phyloP scores from a whole-genome alignment of 306 rosid genomes.

The Vachellia pachyceras region DNA sequence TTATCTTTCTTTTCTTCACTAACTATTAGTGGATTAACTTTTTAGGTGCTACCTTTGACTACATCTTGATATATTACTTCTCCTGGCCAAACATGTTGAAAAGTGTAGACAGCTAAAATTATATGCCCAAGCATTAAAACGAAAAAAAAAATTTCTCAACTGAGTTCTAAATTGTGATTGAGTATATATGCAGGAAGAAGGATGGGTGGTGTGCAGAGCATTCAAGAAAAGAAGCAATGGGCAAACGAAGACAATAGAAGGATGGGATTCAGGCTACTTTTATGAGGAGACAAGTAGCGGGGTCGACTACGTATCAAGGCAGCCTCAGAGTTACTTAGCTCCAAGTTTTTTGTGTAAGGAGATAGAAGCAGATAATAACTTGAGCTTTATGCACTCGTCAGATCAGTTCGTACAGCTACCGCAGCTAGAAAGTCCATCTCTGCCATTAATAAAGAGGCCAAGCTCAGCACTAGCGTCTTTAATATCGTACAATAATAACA shows the following conservation, averaged over 20 bases:
- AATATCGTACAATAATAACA: slow-evolving; percentile 46
- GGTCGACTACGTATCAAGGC: slow-evolving; percentile 58
- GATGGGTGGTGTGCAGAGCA: slow-evolving; percentile 98
- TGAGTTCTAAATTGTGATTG: slow-evolving; percentile 7
- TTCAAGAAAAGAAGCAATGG: slow-evolving; percentile 79
- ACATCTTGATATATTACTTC: neutral
- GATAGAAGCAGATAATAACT: slow-evolving; percentile 59
- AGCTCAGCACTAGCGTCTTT: slow-evolving; percentile 43
- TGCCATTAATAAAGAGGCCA: slow-evolving; percentile 69
- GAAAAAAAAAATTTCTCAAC: neutral
- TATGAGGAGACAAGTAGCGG: slow-evolving; percentile 71
- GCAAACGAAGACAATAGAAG: slow-evolving; percentile 67
- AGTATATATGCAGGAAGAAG: slow-evolving; percentile 83
- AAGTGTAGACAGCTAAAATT: neutral
- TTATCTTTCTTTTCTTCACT: neutral
- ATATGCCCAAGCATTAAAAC: neutral
- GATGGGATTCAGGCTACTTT: slow-evolving; percentile 72
- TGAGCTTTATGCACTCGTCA: slow-evolving; percentile 48
- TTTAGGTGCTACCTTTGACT: neutral
- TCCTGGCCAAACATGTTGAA: neutral
- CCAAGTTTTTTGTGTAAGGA: slow-evolving; percentile 77
- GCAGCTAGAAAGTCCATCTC: slow-evolving; percentile 80
- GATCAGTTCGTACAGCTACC: slow-evolving; percentile 76
- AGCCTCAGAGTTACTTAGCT: slow-evolving; percentile 51
- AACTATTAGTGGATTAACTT: neutral